phyloP scores from a whole-genome alignment of 176 grass and related monocot species.

The Zea luxurians region DNA sequence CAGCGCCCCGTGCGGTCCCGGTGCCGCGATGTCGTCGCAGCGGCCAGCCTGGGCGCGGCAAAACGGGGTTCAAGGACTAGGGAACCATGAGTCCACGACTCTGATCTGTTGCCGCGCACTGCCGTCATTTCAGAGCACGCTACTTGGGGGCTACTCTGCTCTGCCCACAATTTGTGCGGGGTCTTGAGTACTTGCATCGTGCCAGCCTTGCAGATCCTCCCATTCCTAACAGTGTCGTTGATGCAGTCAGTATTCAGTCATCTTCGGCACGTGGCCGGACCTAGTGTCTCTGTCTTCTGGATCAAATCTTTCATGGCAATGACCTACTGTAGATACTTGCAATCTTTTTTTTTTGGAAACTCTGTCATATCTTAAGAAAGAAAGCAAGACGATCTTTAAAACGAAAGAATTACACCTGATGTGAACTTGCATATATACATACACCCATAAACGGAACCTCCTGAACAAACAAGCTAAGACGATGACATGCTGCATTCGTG shows the following conservation, averaged over 20 bases:
- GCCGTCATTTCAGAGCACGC: not conserved
- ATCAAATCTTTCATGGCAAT: not conserved
- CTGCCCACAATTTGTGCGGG: not conserved
- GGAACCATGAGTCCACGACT: not conserved
- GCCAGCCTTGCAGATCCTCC: not conserved
- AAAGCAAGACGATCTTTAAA: too few species aligned
- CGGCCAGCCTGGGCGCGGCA: not conserved
- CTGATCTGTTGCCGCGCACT: not conserved
- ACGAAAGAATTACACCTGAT: constrained; percentile 41
- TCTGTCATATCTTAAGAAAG: too few species aligned
- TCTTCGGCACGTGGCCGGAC: not conserved
- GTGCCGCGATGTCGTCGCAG: not conserved
- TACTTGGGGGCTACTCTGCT: not conserved
- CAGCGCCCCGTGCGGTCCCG: too few species aligned
- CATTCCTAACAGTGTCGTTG: not conserved
- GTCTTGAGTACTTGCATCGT: too few species aligned
- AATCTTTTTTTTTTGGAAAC: too few species aligned
- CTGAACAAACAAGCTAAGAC: not conserved
- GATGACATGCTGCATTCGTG: not conserved
- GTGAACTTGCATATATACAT: constrained; percentile 2
- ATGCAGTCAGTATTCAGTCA: not conserved
- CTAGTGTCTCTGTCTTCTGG: not conserved
- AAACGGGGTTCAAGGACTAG: not conserved
- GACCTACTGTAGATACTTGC: too few species aligned
- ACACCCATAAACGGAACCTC: not conserved